A percentile compares a stretch with the other conserved stretches of the same genome.
These are phyloP conservation scores for Candida ascalaphidarum DNA, from an alignment of 805 yeast genomes.

Conservation along the genomic window DNA sequence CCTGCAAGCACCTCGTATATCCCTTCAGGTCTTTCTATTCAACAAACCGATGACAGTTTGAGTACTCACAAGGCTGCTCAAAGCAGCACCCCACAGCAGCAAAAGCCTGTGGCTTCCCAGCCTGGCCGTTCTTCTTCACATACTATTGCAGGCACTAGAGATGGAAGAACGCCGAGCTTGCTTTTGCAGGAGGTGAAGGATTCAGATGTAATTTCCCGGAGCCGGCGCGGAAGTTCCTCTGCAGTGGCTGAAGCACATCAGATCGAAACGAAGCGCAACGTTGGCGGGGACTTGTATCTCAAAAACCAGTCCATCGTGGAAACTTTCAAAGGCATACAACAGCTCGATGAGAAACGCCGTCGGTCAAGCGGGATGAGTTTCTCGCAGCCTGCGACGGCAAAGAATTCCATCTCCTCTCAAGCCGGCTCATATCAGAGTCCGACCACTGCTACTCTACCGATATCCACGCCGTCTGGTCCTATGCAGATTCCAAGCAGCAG, in stretches of 20 bases:
- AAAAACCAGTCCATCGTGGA: constrained; percentile 33
- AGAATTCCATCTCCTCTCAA: too few species aligned
- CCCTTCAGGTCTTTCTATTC: constrained; percentile 12
- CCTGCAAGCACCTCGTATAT: constrained; percentile 5
- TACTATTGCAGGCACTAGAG: constrained; percentile 22
- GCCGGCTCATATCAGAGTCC: neutral
- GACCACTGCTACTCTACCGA: neutral
- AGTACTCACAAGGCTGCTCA: too few species aligned
- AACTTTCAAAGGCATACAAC: constrained; percentile 34
- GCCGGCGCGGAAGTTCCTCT: constrained; percentile 12
- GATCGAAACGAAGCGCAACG: constrained; percentile 37
- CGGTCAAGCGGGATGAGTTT: constrained; percentile 16
- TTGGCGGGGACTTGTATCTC: constrained; percentile 36
- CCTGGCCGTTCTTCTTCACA: constrained; percentile 8
- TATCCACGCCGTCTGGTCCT: neutral
- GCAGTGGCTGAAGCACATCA: constrained; percentile 30
- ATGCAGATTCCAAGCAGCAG: neutral
- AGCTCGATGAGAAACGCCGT: constrained; percentile 31
- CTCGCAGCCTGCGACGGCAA: too few species aligned
- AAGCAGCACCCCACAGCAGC: too few species aligned
- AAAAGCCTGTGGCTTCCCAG: constrained; percentile 2
- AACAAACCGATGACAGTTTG: too few species aligned
- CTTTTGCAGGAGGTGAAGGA: constrained; percentile 27
- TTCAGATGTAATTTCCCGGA: constrained; percentile 11
- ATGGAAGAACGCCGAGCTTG: constrained; percentile 14